Evolutionary conservation across 257 asterid genomes (phyloP).

Genomic region (Solanum bukasovii): DNA sequence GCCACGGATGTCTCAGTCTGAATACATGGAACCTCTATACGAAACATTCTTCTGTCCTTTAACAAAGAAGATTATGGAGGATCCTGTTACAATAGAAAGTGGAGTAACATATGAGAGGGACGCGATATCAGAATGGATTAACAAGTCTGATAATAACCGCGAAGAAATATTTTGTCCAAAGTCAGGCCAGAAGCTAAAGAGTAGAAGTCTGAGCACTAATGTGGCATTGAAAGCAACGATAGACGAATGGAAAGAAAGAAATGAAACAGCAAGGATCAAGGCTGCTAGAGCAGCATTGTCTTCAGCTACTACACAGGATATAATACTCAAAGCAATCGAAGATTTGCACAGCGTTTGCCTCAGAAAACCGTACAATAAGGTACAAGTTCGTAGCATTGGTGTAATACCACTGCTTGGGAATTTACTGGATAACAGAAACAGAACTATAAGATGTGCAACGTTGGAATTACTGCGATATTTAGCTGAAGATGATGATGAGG

Average conservation of each 20-base stretch:
- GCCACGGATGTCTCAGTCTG: constrained; percentile 20
- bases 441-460: constrained; percentile 31
- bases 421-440: constrained; percentile 42
- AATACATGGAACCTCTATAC: constrained; percentile 61
- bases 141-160: constrained; percentile 11
- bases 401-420: constrained; percentile 50
- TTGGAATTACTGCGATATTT: constrained; percentile 39
- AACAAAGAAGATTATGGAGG: constrained; percentile 61
- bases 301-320: constrained; percentile 49
- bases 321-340: constrained; percentile 61
- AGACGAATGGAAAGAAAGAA: constrained; percentile 70
- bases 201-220: constrained; percentile 34
- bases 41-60: constrained; percentile 69
- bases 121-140: constrained; percentile 46
- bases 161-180: constrained; percentile 48
- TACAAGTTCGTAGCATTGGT: constrained; percentile 47
- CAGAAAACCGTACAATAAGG: constrained; percentile 38
- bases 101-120: constrained; percentile 64
- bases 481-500: constrained; percentile 60
- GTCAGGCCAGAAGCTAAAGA: constrained; percentile 41
- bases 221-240: constrained; percentile 58
- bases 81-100: constrained; percentile 64
- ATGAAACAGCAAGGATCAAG: constrained; percentile 60
- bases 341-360: constrained; percentile 45
- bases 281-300: constrained; percentile 66